Evolutionary conservation across 441 rosid genomes (phyloP), one percentile per base, ranked within the genome.

Genomic region (Jatropha multifida): DNA sequence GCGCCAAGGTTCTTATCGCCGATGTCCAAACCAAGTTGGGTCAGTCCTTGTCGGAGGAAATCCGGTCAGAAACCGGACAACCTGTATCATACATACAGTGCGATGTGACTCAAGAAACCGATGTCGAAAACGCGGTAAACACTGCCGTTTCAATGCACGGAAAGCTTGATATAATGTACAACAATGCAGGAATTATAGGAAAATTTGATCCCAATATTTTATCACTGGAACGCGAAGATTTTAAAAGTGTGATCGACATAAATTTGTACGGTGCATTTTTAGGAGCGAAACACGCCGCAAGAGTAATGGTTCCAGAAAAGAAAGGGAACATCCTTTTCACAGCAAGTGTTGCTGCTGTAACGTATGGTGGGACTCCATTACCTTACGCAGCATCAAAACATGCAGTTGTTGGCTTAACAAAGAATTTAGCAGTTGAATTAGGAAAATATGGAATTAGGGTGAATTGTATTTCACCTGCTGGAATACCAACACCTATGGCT

Each of bases 1-100:
- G 84, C 1, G 86, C 85, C 7, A 81, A 76, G 74, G 85, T 84
- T n/a, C 42, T 86, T 0, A 49, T 80, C n/a, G 87, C 85, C 0
- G 87, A 81, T 40, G 20, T 86, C 55, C 85, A 81, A 66, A 81
- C 80, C 15, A 66, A 80, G 13, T 78, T 72, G 3, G 84, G 85
- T 11, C 69, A 66, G 3, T 20, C 82, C 32, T 55, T 79, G 5
- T 71, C 79, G 11, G 44, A 74, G 15, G 73, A 79, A 42, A 68
- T 79, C n/a, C 68, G 58, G 10, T 63, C 76, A 20, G 46, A 64
- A 48, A 51, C 51, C 13, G 73, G 73, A 18, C 32, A 73, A 5
- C 17, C 11, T 10, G 26, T 72, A 46, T 72, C 73, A 12, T 82
- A 78, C 55, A 51, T 80, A 38, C 81, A 72, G 2, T 85, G 84